Conservation (phyloP, 495 filamentous ascomycete genomes). For the Penicillium canariense region DNA sequence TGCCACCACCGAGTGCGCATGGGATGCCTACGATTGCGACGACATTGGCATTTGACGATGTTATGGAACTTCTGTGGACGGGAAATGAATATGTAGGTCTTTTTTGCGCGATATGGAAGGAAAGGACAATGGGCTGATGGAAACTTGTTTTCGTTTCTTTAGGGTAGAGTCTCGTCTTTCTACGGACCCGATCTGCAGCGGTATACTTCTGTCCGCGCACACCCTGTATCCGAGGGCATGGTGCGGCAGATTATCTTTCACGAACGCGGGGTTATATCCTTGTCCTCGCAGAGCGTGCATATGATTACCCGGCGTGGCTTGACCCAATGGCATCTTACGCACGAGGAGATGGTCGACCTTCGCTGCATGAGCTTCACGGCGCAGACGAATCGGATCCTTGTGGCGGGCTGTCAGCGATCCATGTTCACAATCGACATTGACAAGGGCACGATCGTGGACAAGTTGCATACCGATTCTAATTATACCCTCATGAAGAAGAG, state of each 20-base stretch:
- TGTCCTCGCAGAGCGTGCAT: slow-evolving; percentile 76
- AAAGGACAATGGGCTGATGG: slow-evolving; percentile 3
- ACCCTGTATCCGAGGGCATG: slow-evolving; percentile 62
- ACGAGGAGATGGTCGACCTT: slow-evolving; percentile 74
- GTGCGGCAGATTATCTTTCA: slow-evolving; percentile 82
- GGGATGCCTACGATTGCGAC: slow-evolving; percentile 62
- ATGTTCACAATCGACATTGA: slow-evolving; percentile 92
- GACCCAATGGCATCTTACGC: slow-evolving; percentile 81
- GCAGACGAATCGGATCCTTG: slow-evolving; percentile 78
- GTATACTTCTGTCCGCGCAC: slow-evolving; percentile 74
- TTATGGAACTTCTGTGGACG: slow-evolving; percentile 85
- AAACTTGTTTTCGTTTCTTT: slow-evolving; percentile 5
- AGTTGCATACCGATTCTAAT: slow-evolving; percentile 67
- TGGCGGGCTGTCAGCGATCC: slow-evolving; percentile 77
- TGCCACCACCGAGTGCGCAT: slow-evolving; percentile 64
- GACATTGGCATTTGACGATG: slow-evolving; percentile 80
- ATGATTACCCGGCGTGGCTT: slow-evolving; percentile 77
- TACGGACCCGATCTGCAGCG: slow-evolving; percentile 75
- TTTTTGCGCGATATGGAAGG: background rate
- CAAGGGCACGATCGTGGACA: slow-evolving; percentile 74
- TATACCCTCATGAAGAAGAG: slow-evolving; percentile 91
- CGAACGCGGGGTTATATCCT: slow-evolving; percentile 78
- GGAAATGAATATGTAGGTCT: slow-evolving; percentile 80
- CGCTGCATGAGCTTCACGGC: slow-evolving; percentile 93
- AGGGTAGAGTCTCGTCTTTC: slow-evolving; percentile 86